Conservation (phyloP, 1,284 basidiomycete species). For the Apiotrichum veenhuisii region DNA sequence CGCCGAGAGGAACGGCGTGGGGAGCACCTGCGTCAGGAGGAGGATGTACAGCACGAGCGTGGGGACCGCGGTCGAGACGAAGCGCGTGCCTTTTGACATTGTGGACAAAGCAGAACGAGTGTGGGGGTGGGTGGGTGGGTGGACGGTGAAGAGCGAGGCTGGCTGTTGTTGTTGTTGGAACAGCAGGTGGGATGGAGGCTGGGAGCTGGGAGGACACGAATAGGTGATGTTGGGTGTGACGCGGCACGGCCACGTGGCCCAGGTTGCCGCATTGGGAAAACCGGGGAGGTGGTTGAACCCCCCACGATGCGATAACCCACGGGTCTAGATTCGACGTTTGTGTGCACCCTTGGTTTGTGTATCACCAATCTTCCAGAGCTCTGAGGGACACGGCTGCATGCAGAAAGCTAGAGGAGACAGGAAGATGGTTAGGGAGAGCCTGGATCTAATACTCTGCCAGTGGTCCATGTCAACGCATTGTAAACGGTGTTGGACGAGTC, state of each 20-base stretch:
- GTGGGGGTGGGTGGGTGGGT: not conserved
- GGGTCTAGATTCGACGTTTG: too few relatives aligned
- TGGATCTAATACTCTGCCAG: too few relatives aligned
- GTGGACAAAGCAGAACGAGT: not conserved
- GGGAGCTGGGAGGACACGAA: not conserved
- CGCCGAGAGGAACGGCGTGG: conserved; percentile 58
- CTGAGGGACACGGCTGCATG: too few relatives aligned
- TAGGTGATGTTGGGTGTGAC: not conserved
- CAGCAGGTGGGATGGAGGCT: not conserved
- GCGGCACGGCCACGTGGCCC: not conserved
- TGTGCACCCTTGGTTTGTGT: too few relatives aligned
- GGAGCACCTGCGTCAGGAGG: conserved; percentile 56
- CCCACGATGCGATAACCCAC: too few relatives aligned
- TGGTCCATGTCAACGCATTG: too few relatives aligned
- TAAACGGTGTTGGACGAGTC: too few relatives aligned
- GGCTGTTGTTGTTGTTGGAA: not conserved
- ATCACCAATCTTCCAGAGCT: too few relatives aligned
- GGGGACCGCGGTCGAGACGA: conserved; percentile 54
- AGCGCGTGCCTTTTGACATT: conserved; percentile 61
- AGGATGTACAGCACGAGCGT: conserved; percentile 57
- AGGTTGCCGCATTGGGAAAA: not conserved
- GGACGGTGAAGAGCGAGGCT: not conserved
- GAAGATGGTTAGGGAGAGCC: too few relatives aligned
- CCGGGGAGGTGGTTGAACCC: too few relatives aligned
- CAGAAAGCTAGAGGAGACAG: too few relatives aligned